Conservation (phyloP, 805 yeast genomes). For the Yamadazyma paraphyllophila region DNA sequence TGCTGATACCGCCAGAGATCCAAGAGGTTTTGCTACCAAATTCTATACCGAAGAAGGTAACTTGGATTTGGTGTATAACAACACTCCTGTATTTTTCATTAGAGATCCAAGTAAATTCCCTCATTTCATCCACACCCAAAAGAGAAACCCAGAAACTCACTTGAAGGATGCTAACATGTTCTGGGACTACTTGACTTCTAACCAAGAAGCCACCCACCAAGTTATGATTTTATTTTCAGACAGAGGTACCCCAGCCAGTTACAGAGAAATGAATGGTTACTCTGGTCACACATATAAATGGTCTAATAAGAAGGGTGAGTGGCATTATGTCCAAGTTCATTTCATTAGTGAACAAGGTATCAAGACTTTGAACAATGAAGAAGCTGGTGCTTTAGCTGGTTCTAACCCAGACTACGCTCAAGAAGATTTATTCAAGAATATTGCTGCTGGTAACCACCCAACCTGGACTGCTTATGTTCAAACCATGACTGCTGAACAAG, state of each 20-base stretch:
- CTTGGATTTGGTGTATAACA: conserved; percentile 80
- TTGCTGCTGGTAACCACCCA: conserved; percentile 74
- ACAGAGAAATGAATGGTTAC: conserved; percentile 78
- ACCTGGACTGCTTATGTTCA: conserved; percentile 84
- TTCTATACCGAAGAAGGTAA: conserved; percentile 81
- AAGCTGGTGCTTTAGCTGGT: conserved; percentile 66
- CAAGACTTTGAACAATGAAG: conserved; percentile 53
- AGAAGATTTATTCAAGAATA: conserved; percentile 73
- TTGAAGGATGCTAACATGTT: conserved; percentile 76
- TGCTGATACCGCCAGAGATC: conserved; percentile 81
- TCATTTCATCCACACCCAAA: conserved; percentile 83
- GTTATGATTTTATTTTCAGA: conserved; percentile 70
- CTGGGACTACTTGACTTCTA: conserved; percentile 76
- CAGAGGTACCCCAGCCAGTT: conserved; percentile 76
- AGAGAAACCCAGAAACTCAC: conserved; percentile 79
- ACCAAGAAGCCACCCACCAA: conserved; percentile 74
- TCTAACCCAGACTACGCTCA: conserved; percentile 80
- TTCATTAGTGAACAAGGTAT: conserved; percentile 62
- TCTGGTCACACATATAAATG: conserved; percentile 83
- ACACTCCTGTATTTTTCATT: conserved; percentile 80
- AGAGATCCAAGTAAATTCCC: conserved; percentile 86
- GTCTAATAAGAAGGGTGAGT: conserved; percentile 70
- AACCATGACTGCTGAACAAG: conserved; percentile 80
- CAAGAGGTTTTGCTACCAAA: conserved; percentile 79
- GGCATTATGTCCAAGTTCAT: conserved; percentile 78